Evolutionary conservation across 192 early-diverging fungal genomes (phyloP).

Genomic region (Podila epicladia): DNA sequence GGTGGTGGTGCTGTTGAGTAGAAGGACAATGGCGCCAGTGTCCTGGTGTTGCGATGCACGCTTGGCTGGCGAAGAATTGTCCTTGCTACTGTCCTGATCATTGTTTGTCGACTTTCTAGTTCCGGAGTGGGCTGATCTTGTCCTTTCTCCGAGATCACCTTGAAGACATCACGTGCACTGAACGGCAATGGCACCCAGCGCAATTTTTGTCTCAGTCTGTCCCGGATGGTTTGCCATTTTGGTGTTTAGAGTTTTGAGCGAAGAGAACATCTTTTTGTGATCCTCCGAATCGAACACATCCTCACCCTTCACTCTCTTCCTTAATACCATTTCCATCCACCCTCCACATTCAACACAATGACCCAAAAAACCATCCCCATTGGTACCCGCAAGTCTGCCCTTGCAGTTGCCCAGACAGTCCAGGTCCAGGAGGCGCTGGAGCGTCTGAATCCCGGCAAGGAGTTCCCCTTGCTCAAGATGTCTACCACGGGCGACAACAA

Average conservation of each 20-base stretch:
- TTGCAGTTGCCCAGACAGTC: conserved; percentile 89
- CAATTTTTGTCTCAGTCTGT: too few species aligned
- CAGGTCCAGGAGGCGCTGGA: conserved; percentile 71
- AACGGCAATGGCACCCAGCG: too few species aligned
- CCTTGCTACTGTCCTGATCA: not conserved
- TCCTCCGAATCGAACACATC: conserved; percentile 10
- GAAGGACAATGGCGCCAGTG: conserved; percentile 5
- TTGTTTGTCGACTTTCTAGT: conserved; percentile 9
- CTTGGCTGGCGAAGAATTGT: conserved; percentile 5
- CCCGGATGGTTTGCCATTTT: too few species aligned
- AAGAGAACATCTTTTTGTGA: conserved; percentile 3
- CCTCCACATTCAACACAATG: conserved; percentile 15
- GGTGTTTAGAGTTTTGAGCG: not conserved
- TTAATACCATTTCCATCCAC: not conserved
- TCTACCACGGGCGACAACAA: conserved; percentile 84
- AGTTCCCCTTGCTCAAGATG: conserved; percentile 68
- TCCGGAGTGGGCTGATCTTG: not conserved
- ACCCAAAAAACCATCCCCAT: conserved; percentile 51
- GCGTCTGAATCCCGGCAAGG: conserved; percentile 50
- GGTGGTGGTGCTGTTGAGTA: conserved; percentile 30
- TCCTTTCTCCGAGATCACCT: too few species aligned
- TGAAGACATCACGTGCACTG: too few species aligned
- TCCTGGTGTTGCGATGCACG: not conserved
- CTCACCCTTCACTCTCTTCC: not conserved
- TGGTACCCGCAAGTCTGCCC: conserved; percentile 87